phyloP scores from a whole-genome alignment of 129 eudicot species.

The Daucus carota region DNA sequence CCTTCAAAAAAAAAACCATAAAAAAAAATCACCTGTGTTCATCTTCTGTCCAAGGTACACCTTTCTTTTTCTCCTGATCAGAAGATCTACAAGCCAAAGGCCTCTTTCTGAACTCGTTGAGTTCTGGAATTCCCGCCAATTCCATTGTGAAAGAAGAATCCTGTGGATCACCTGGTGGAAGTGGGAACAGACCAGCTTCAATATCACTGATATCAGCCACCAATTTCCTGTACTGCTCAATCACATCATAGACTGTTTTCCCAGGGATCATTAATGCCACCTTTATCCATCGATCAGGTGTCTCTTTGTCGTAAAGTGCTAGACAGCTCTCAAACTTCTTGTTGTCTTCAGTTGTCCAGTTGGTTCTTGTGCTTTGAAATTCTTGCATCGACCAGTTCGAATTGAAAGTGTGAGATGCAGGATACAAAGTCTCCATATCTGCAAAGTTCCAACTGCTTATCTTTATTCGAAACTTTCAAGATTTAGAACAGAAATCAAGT shows the following conservation, averaged over 20 bases:
- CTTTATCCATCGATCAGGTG: slow-evolving; percentile 73
- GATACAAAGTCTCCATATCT: slow-evolving; percentile 37
- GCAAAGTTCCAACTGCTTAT: neutral
- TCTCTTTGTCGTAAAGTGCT: slow-evolving; percentile 58
- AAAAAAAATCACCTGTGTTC: slow-evolving; percentile 67
- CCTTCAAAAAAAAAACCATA: neutral
- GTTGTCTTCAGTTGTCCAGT: slow-evolving; percentile 68
- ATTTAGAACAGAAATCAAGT: neutral
- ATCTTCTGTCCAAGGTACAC: slow-evolving; percentile 96
- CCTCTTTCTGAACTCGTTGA: slow-evolving; percentile 37
- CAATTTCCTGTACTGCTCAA: slow-evolving; percentile 36
- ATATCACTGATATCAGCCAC: slow-evolving; percentile 68
- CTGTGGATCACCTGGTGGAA: slow-evolving; percentile 40
- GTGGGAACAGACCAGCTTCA: slow-evolving; percentile 69
- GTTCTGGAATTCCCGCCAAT: slow-evolving; percentile 23
- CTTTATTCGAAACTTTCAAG: slow-evolving; percentile 4
- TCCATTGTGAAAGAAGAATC: slow-evolving; percentile 47
- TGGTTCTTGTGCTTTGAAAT: slow-evolving; percentile 23
- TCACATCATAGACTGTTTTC: slow-evolving; percentile 40
- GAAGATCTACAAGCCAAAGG: slow-evolving; percentile 34
- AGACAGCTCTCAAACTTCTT: slow-evolving; percentile 77
- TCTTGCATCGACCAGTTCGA: slow-evolving; percentile 22
- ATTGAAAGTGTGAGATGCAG: slow-evolving; percentile 18
- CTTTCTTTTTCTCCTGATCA: slow-evolving; percentile 81
- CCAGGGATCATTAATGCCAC: slow-evolving; percentile 69